A percentile compares a stretch with the other conserved stretches of the same genome.
Evolutionary conservation across 1,284 basidiomycete species (phyloP).

Genomic region (Trichosporon coremiiforme): DNA sequence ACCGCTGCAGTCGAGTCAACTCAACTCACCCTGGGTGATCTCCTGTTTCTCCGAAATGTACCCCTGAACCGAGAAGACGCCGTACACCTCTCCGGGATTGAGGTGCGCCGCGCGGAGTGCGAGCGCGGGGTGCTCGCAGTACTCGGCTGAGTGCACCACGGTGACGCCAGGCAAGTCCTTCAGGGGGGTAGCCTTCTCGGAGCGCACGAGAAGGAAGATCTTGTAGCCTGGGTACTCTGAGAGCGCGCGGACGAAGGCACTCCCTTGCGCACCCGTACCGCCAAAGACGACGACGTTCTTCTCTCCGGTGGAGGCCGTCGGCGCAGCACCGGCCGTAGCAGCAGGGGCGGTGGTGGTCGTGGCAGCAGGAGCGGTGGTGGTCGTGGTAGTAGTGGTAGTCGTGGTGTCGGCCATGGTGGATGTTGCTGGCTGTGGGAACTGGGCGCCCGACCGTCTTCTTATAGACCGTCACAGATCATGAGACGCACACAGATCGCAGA

Average conservation of each 20-base stretch:
- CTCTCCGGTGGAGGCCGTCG: background rate
- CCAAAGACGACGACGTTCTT: constrained; percentile 43
- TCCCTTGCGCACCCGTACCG: constrained; percentile 40
- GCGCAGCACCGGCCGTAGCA: background rate
- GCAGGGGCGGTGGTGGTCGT: background rate
- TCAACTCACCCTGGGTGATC: constrained; percentile 36
- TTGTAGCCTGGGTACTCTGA: constrained; percentile 28
- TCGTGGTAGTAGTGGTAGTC: background rate
- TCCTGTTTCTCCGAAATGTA: constrained; percentile 35
- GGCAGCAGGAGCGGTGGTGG: too few relatives aligned
- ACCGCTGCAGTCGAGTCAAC: background rate
- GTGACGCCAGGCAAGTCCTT: constrained; percentile 38
- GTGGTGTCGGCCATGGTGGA: background rate
- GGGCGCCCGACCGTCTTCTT: background rate
- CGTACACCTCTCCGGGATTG: constrained; percentile 34
- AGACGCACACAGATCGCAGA: background rate
- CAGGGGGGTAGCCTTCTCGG: constrained; percentile 25
- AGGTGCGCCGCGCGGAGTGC: constrained; percentile 33
- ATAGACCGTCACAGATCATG: background rate
- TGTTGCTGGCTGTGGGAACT: background rate
- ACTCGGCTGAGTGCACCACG: constrained; percentile 33
- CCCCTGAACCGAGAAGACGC: constrained; percentile 39
- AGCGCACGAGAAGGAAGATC: constrained; percentile 38
- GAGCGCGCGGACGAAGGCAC: constrained; percentile 39
- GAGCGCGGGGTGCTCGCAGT: constrained; percentile 35